Base-by-base conservation (phyloP, 306 rosid species). In the Canavalia gladiata region DNA sequence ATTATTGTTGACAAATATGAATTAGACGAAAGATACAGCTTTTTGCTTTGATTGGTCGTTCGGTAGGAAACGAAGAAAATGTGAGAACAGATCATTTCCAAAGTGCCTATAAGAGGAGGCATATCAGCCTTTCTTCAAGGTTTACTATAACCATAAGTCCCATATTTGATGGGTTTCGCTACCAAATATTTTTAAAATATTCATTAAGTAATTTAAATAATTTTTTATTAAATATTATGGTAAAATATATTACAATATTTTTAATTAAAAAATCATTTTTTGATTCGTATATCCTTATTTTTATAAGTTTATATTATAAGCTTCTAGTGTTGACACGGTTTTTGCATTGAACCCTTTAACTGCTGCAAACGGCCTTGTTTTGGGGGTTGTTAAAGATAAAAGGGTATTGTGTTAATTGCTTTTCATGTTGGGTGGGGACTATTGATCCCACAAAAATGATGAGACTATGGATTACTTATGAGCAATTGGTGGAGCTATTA, bases 401-500 rank as follows among this genome's bases (percentile, higher is more conserved):
- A 84, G 74, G 68, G 28, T 2, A 51, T 30, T 43, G 59, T 83
- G 39, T 35, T 4, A 8, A 25, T 56, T 28, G 47, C 39, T 57
- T 68, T 45, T 31, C 76, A 10, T 31, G 1, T 59, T 76, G 39
- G 25, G 25, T 49, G 59, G 72, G 68, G 25, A 18, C 25, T 67
- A 54, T 52, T 64, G 51, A n/a, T 78, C 51, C 9, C 31, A 50
- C 84, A 37, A 83, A 80, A 71, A 94, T 92, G 96, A 73, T 89
- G 0, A 79, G 84, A 70, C 35, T 86, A 46, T 87, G 93, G 92
- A 55, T 86, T 7, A 9, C 43, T 35, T 85, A 67, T 2, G 76
- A 92, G 82, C 87, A 82, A 65, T 55, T 92, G 4, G 59, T 84
- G 50, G 96, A 92, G 86, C 77, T 94, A 9, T 69, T 89, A 50